phyloP scores from a whole-genome alignment of 495 filamentous ascomycete genomes.

The Evernia prunastri region DNA sequence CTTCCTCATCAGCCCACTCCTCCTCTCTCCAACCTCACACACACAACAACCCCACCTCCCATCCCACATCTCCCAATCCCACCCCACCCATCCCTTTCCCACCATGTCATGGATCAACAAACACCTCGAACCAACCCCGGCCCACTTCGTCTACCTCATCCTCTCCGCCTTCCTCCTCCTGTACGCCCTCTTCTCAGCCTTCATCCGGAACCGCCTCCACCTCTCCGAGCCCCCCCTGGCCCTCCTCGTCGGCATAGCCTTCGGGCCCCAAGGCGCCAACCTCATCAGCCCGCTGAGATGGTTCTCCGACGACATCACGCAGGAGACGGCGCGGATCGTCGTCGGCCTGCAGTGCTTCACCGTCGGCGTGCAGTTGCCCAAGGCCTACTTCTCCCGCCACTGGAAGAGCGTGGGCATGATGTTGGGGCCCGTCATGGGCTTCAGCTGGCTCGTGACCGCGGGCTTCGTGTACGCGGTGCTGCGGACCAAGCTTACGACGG shows the following conservation, averaged over 20 bases:
- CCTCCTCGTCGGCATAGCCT: slow-evolving; percentile 40
- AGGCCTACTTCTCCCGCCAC: slow-evolving; percentile 37
- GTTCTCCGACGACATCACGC: slow-evolving; percentile 39
- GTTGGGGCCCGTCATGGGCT: slow-evolving; percentile 46
- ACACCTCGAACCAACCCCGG: slow-evolving; percentile 39
- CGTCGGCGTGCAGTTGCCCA: slow-evolving; percentile 43
- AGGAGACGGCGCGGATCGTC: slow-evolving; percentile 42
- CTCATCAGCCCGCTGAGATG: slow-evolving; percentile 36
- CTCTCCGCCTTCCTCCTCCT: slow-evolving; percentile 41
- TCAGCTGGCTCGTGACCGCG: slow-evolving; percentile 42
- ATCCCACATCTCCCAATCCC: neutral
- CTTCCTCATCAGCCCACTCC: neutral
- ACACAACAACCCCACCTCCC: neutral
- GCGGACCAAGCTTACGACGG: slow-evolving; percentile 32
- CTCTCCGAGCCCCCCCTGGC: slow-evolving; percentile 48
- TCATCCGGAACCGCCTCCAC: slow-evolving; percentile 46
- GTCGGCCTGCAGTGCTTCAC: slow-evolving; percentile 45
- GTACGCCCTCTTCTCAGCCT: slow-evolving; percentile 42
- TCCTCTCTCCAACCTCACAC: neutral
- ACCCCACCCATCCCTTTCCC: neutral
- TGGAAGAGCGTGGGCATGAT: slow-evolving; percentile 41
- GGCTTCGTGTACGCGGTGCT: slow-evolving; percentile 37
- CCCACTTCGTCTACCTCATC: slow-evolving; percentile 43
- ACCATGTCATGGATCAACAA: slow-evolving; percentile 27
- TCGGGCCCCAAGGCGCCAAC: slow-evolving; percentile 36